Base-by-base conservation (phyloP, 2,329 filamentous ascomycete genomes). In the Fusarium sp. region DNA sequence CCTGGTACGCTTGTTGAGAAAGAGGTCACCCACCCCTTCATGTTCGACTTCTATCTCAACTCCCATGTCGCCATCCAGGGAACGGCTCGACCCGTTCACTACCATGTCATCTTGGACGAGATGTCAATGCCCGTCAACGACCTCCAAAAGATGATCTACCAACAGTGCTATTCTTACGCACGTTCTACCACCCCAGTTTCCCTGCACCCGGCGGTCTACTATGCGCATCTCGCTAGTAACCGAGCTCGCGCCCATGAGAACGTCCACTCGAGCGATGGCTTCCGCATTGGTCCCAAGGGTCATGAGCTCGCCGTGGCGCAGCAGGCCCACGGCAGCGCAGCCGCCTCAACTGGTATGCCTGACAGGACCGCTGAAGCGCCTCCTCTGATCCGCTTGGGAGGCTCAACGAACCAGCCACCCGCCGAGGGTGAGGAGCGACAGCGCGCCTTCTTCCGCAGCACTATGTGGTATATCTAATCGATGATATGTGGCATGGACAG, bases 121-220 rank as follows among this genome's bases (percentile, higher is more conserved):
- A 87, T 90, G 51, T 82, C 85, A 3, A 85, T 92, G 72, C 77
- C 84, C 1, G 84, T 90, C 0, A 88, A 92, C 40, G 85, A 90
- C 4, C 83, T 99, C 1, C 92, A 97, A 74, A 90, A 90, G 56
- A 91, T 98, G 87, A 91, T 98, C 21, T 98, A 98, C 73, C 91
- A 97, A 70, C 94, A 97, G 66, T 97, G 91, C 42, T 99, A 97
- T 78, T 93, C 97, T 56, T 99, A 97, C 75, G 90, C 91, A 55
- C 89, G 96, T 17, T 96, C 94, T 0, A 98, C 94, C 0, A 98
- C 95, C 0, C 93, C 96, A 0, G 94, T 99, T 0, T 97, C 94
- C 0, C 80, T 96, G 0, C 92, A 90, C 69, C 96, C 96, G 0
- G 94, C 96, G 0, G 91, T 98, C 1, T 99, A 99, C 84, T 99